phyloP scores from a whole-genome alignment of 106 monocot species.

The Phalaenopsis aphrodite region DNA sequence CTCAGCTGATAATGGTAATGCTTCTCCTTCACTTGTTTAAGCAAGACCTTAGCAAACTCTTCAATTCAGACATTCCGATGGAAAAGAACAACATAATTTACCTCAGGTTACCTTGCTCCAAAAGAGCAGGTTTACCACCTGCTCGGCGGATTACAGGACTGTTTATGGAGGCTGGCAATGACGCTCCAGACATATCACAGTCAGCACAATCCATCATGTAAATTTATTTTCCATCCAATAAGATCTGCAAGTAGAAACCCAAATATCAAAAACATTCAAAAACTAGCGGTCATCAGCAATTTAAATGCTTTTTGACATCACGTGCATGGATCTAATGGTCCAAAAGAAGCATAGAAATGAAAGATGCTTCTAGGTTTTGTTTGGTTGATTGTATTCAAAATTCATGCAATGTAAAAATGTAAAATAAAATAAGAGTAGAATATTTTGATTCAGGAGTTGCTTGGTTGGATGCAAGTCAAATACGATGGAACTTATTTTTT shows the following conservation, averaged over 20 bases:
- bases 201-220: background rate
- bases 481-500: no score
- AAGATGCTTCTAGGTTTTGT: background rate
- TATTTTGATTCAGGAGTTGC: no score
- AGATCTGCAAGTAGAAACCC: conserved; percentile 6
- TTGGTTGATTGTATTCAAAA: background rate
- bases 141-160: conserved; percentile 55
- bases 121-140: conserved; percentile 39
- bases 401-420: background rate
- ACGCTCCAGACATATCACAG: conserved; percentile 41
- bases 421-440: background rate
- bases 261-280: background rate
- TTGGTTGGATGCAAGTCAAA: no score
- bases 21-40: conserved; percentile 16
- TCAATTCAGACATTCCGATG: background rate
- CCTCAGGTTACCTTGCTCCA: conserved; percentile 34
- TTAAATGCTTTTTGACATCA: no score
- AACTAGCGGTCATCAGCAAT: background rate
- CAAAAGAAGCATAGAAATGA: background rate
- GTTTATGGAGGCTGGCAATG: conserved; percentile 27
- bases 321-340: background rate
- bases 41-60: conserved; percentile 15
- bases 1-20: conserved; percentile 12
- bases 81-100: background rate
- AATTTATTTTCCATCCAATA: conserved; percentile 1